These are phyloP conservation scores for Anisogramma anomala DNA, from an alignment of 2,329 filamentous ascomycete genomes.

Conservation along the genomic window DNA sequence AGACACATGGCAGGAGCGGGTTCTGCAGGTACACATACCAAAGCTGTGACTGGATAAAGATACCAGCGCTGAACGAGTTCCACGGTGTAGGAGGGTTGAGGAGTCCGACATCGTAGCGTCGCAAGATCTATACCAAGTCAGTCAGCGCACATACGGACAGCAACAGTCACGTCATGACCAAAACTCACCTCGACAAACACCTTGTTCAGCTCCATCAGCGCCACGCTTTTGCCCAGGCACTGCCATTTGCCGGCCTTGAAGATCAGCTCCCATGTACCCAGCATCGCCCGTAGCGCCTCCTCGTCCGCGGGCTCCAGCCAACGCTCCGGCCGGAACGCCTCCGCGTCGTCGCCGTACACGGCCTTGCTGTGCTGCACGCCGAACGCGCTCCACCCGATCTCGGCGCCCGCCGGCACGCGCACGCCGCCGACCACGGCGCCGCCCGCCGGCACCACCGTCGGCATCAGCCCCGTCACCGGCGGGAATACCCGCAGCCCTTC, in stretches of 20 bases:
- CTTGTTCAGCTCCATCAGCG: conserved; percentile 34
- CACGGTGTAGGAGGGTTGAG: conserved; percentile 18
- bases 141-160: not conserved
- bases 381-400: conserved; percentile 32
- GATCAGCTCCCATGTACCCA: conserved; percentile 29
- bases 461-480: conserved; percentile 28
- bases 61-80: conserved; percentile 19
- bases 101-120: conserved; percentile 19
- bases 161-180: not conserved
- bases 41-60: conserved; percentile 21
- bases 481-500: conserved; percentile 37
- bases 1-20: not conserved
- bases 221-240: conserved; percentile 36
- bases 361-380: conserved; percentile 27
- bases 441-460: conserved; percentile 25
- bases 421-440: conserved; percentile 28
- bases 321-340: conserved; percentile 35
- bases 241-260: conserved; percentile 32
- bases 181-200: conserved; percentile 30
- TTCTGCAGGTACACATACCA: not conserved
- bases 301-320: conserved; percentile 32
- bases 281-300: conserved; percentile 25
- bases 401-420: conserved; percentile 34
- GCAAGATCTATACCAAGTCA: conserved; percentile 13
- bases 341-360: conserved; percentile 29